phyloP scores from a whole-genome alignment of 2,329 filamentous ascomycete species.

The Paecilomyces niveus region DNA sequence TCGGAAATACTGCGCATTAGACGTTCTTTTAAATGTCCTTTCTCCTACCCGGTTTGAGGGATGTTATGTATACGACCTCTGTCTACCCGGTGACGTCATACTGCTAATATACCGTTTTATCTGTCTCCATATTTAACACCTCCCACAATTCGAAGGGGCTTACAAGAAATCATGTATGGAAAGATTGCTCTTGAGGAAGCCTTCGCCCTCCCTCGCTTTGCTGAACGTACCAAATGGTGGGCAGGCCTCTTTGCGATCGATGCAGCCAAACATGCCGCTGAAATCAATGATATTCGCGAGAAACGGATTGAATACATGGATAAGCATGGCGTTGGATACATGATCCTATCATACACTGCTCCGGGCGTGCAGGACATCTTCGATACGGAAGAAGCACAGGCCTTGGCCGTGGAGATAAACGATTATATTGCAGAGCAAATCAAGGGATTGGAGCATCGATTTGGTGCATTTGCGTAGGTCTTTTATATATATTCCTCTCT shows the following conservation, averaged over 20 bases:
- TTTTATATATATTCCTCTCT: too few relatives aligned
- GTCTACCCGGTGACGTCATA: too few relatives aligned
- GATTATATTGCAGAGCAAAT: conserved; percentile 40
- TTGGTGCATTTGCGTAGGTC: conserved; percentile 38
- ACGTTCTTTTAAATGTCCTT: too few relatives aligned
- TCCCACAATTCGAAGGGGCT: too few relatives aligned
- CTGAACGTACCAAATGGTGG: conserved; percentile 56
- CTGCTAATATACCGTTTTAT: too few relatives aligned
- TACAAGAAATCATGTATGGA: conserved; percentile 41
- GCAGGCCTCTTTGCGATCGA: conserved; percentile 54
- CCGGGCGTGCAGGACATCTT: conserved; percentile 44
- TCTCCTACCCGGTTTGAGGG: too few relatives aligned
- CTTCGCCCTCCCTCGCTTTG: conserved; percentile 52
- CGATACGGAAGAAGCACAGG: conserved; percentile 37
- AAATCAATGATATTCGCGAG: conserved; percentile 46
- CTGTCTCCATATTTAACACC: too few relatives aligned
- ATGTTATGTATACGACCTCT: too few relatives aligned
- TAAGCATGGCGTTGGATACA: conserved; percentile 41
- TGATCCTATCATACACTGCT: conserved; percentile 42
- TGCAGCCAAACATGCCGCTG: conserved; percentile 49
- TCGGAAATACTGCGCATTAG: too few relatives aligned
- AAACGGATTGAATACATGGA: conserved; percentile 38
- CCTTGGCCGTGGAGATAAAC: conserved; percentile 40
- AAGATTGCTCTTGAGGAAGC: conserved; percentile 59
- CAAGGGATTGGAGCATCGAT: conserved; percentile 33